These are phyloP conservation scores for Candida maesae DNA, from an alignment of 805 yeast species.

Conservation along the genomic window DNA sequence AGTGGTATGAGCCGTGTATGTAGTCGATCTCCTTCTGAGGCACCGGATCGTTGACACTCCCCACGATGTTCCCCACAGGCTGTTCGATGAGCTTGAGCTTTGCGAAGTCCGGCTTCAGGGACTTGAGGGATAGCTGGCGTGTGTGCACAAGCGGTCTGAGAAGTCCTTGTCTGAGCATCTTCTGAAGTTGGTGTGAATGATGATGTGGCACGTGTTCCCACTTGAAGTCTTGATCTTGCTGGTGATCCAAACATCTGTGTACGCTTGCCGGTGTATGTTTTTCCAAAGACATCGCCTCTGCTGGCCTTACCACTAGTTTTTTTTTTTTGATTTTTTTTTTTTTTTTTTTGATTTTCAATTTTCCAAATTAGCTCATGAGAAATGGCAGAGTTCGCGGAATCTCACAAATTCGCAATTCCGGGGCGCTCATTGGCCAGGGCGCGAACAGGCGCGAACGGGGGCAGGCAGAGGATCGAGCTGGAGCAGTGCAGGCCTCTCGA, in stretches of 20 bases:
- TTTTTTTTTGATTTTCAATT: not conserved
- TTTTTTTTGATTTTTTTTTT: not conserved
- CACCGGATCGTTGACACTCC: constrained; percentile 69
- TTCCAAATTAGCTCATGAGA: too few species aligned
- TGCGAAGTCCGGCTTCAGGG: constrained; percentile 27
- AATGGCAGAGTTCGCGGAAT: not conserved
- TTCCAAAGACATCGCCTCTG: not conserved
- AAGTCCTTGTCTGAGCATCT: constrained; percentile 9
- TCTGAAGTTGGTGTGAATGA: too few species aligned
- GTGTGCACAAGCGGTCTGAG: constrained; percentile 7
- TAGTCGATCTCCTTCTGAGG: constrained; percentile 54
- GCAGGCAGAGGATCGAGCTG: constrained; percentile 2
- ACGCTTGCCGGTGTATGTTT: too few species aligned
- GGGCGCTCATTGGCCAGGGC: constrained; percentile 16
- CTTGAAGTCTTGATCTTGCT: too few species aligned
- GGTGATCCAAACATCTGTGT: too few species aligned
- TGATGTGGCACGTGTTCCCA: too few species aligned
- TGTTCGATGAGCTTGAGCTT: constrained; percentile 50
- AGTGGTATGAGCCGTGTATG: constrained; percentile 66
- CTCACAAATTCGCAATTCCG: constrained; percentile 18
- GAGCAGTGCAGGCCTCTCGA: not conserved
- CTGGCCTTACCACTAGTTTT: not conserved
- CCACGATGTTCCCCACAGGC: constrained; percentile 72
- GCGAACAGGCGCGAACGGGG: not conserved
- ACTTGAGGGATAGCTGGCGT: constrained; percentile 5